Base-by-base conservation (phyloP, 2,329 filamentous ascomycete genomes). In the Lecanosticta acicola region DNA sequence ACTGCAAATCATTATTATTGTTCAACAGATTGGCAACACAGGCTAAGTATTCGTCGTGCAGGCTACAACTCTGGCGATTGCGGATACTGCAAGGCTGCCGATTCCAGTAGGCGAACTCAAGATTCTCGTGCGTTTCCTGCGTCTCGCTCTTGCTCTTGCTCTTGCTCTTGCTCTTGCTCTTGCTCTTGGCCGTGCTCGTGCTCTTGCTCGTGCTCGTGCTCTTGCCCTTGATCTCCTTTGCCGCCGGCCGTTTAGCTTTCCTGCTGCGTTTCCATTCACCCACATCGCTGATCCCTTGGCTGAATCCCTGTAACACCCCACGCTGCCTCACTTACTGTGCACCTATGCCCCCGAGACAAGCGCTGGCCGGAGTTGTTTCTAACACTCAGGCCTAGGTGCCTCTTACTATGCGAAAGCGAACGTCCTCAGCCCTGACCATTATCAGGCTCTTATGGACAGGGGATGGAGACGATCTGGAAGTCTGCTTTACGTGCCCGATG, bases 401-500 rank as follows among this genome's bases (percentile, higher is more conserved):
- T 84, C 81, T 20, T 90, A 88, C 67, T 89, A 87, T 69, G 79
- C 79, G 32, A 73, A 72, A 40, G 74, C 84, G 40, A 74, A 72
- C 36, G 77, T 73, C 18, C 66, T 91, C 58, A 81, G 75, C 38
- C 74, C 82, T 4, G 68, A 71, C 1, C 80, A 86, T 58, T 93
- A 93, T 59, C 84, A 91, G 63, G 70, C 64, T 35, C 72, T 93
- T 32, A 70, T 91, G 36, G 79, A 89, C 65, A 79, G 84, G 54
- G 85, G 83, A 51, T 93, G 85, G 85, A 83, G 87, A 65, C 77
- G 74, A 55, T 76, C 74, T 32, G 75, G 75, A 13, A 79, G 70
- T 20, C 71, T 88, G 7, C 71, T 93, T 39, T 93, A 93, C 67
- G 81, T 87, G 50, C 86, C 87, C 11, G 84, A 93, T 65, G 82